Base-by-base conservation (phyloP, 2,329 filamentous ascomycete species). In the Sphaceloma murrayae region DNA sequence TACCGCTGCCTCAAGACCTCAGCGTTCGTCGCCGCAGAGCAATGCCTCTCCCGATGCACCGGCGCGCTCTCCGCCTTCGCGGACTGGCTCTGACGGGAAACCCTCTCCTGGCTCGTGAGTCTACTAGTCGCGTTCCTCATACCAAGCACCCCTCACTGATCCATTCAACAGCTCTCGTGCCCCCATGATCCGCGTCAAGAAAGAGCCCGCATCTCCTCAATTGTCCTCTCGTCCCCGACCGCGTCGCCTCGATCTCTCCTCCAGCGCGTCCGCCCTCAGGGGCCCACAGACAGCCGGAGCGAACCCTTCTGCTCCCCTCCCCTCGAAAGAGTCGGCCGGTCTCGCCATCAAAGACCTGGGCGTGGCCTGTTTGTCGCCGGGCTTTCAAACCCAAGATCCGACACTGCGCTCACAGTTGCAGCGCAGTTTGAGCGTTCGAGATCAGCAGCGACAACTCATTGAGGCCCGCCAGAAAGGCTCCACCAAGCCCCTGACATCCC, bases 361-460 rank as follows among this genome's bases (percentile, higher is more conserved):
- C 47, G 73, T 96, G 46, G 89, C 89, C 31, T 98, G 91, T 58
- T 71, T 98, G 45, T 96, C 91, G 2, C 91, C 91, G 0, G 91
- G 91, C 44, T 96, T 98, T 58, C 80, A 93, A 53, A 96, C 91
- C 11, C 85, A 96, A 56, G 87, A 98, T 63, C 89, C 91, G n/a
- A 76, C 83, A 14, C 93, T 95, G 86, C 82, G 91, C 59, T 86
- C 94, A 64, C 88, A 96, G 63, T 69, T 98, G 43, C 87, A 96
- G 65, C 79, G 89, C 54, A 96, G 91, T 64, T 78, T 95, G 64
- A 87, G 84, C 34, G 88, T 98, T 21, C 75, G 88, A 51, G 89
- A 98, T 54, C 86, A 94, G 61, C 91, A 98, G 64, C 76, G 89
- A 53, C 84, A 86, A 52, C 89, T 98, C 53, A 98, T 98, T 54